Percentiles rank a stretch among this genome's conserved stretches.
Conservation (phyloP, 108 stramenopile genomes). For the Pseudonitzschia multistriata region DNA sequence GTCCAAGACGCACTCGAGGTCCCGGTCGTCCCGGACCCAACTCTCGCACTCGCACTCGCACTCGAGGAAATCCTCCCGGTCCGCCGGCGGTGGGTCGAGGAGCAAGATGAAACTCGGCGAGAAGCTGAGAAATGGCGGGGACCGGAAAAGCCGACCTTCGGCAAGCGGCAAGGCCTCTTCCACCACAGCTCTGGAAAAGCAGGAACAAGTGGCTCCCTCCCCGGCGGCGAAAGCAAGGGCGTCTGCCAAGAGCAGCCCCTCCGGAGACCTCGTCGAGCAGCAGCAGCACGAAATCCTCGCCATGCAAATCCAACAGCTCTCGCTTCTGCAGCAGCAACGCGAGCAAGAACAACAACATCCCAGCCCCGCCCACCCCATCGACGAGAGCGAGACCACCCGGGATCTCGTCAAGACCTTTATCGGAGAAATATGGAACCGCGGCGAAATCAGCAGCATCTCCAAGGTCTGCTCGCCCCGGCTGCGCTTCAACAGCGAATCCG, state of each 20-base stretch:
- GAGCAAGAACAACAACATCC: background rate
- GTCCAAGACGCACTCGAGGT: too few relatives aligned
- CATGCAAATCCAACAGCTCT: background rate
- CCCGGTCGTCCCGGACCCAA: too few relatives aligned
- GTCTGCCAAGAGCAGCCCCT: background rate
- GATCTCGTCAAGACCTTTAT: slow-evolving; percentile 55
- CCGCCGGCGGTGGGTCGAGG: too few relatives aligned
- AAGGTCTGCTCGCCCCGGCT: slow-evolving; percentile 42
- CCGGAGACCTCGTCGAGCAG: background rate
- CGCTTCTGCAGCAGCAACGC: background rate
- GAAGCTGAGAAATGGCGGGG: too few relatives aligned
- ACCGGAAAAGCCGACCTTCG: too few relatives aligned
- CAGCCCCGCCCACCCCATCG: background rate
- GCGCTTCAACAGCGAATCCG: slow-evolving; percentile 55
- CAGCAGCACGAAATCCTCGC: background rate
- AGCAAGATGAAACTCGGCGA: too few relatives aligned
- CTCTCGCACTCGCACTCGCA: too few relatives aligned
- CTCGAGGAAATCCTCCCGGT: too few relatives aligned
- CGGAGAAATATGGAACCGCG: slow-evolving; percentile 64
- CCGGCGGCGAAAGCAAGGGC: background rate
- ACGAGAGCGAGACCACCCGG: slow-evolving; percentile 41
- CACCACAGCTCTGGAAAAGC: too few relatives aligned
- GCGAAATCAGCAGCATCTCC: slow-evolving; percentile 46
- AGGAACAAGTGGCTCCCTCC: too few relatives aligned
- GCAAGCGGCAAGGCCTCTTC: too few relatives aligned